These are phyloP conservation scores for Maudiozyma humilis DNA, from an alignment of 1,139 yeast genomes.

Conservation along the genomic window DNA sequence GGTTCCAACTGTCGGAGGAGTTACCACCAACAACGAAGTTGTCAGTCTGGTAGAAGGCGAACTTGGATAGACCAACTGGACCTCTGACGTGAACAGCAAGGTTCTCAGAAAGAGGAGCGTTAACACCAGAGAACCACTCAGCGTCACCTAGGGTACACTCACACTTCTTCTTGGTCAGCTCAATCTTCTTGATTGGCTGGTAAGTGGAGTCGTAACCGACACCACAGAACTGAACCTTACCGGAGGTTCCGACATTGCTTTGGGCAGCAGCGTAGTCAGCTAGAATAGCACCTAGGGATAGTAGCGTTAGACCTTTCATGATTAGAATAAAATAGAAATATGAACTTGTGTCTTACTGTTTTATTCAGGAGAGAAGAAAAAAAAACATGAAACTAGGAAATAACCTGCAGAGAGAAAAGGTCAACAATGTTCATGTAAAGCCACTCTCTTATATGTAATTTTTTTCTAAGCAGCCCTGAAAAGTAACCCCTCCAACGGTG, in stretches of 20 bases:
- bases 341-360: background rate
- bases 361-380: background rate
- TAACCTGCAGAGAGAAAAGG: background rate
- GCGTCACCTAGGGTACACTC: conserved; percentile 37
- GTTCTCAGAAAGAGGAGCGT: conserved; percentile 61
- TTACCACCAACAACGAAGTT: conserved; percentile 23
- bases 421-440: background rate
- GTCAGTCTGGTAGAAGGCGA: conserved; percentile 49
- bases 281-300: background rate
- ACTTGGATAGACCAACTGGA: conserved; percentile 52
- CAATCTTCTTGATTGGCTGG: conserved; percentile 44
- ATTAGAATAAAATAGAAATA: background rate
- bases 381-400: background rate
- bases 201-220: conserved; percentile 60
- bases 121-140: conserved; percentile 46
- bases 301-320: conserved; percentile 1
- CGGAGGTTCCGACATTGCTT: background rate
- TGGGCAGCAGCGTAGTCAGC: background rate
- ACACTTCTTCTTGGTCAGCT: conserved; percentile 43
- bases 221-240: conserved; percentile 43
- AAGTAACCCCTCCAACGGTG: background rate
- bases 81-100: conserved; percentile 71
- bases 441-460: background rate
- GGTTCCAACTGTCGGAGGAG: conserved; percentile 35
- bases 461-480: too few species aligned